phyloP scores from a whole-genome alignment of 78 protist species.

The Dictyostelium discoideum region dicty_2.7 NC_007089.4:5779001-5779500 shows the following conservation, averaged over 20 bases:
- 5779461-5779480: not conserved
- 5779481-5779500: constrained; percentile 55
- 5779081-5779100: not conserved
- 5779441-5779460: not conserved
- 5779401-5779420: not conserved
- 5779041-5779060: not conserved
- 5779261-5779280: not conserved
- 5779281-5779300: not conserved
- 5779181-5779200: constrained; percentile 11
- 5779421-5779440: not conserved
- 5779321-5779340: not conserved
- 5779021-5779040: not conserved
- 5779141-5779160: constrained; percentile 19
- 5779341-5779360: not conserved
- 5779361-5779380: constrained; percentile 17
- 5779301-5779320: not conserved
- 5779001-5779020: not conserved
- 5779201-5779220: not conserved
- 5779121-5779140: constrained; percentile 48
- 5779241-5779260: not conserved
- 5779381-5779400: not conserved
- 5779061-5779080: not conserved
- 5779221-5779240: not conserved
- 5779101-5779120: not conserved
- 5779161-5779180: not conserved